phyloP scores from a whole-genome alignment of 169 alveolate genomes.

The Pseudocohnilembus persalinus region DNA sequence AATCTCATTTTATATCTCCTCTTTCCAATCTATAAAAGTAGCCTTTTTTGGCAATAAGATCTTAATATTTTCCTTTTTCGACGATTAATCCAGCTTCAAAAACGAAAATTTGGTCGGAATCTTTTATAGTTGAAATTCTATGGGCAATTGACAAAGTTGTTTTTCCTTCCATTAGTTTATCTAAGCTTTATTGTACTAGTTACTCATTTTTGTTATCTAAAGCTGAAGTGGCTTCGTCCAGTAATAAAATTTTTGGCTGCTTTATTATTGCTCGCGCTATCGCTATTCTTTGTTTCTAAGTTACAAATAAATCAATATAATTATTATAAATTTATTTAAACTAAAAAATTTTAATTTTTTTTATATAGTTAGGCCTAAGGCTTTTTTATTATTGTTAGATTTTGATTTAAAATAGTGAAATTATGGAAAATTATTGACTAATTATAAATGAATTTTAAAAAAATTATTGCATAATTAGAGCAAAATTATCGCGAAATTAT shows the following conservation, averaged over 20 bases:
- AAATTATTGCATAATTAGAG: too few species aligned
- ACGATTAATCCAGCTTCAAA: slow-evolving; percentile 60
- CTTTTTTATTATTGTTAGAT: too few species aligned
- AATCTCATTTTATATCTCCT: too few species aligned
- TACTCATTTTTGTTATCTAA: slow-evolving; percentile 75
- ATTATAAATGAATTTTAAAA: too few species aligned
- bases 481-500: too few species aligned
- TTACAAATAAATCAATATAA: too few species aligned
- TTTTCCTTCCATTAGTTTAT: slow-evolving; percentile 58
- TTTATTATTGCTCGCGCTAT: slow-evolving; percentile 78
- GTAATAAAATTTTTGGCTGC: slow-evolving; percentile 68
- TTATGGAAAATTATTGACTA: too few species aligned
- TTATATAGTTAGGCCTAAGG: too few species aligned
- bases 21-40: slow-evolving; percentile 19
- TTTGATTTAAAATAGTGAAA: too few species aligned
- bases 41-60: slow-evolving; percentile 4
- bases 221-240: slow-evolving; percentile 81
- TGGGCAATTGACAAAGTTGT: slow-evolving; percentile 61
- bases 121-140: slow-evolving; percentile 40
- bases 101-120: slow-evolving; percentile 76
- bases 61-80: slow-evolving; percentile 32
- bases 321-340: too few species aligned
- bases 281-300: slow-evolving; percentile 79
- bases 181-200: slow-evolving; percentile 53
- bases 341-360: too few species aligned